Percentiles rank a stretch among this genome's conserved stretches.
phyloP scores from a whole-genome alignment of 1,284 basidiomycete species.

The Gymnopus androsaceus region DNA sequence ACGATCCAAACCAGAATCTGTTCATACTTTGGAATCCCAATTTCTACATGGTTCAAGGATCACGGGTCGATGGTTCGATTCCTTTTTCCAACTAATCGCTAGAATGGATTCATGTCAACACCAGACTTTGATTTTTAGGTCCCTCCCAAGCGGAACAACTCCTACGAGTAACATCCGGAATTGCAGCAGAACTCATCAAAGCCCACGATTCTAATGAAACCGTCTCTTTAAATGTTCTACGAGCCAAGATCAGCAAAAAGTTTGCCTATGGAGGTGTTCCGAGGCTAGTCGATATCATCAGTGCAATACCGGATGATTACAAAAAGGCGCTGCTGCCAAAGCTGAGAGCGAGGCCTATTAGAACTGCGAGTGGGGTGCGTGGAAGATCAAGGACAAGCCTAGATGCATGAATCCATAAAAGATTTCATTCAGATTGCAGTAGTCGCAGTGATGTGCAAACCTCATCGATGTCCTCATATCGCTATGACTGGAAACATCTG shows the following conservation, averaged over 20 bases:
- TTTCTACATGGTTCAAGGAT: constrained; percentile 8
- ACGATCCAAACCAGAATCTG: background rate
- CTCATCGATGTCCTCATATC: constrained; percentile 98
- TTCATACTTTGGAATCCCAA: background rate
- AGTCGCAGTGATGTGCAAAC: constrained; percentile 99
- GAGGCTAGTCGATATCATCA: constrained; percentile 95
- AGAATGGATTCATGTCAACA: background rate
- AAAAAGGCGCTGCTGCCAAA: constrained; percentile 91
- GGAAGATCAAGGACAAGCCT: too few species aligned
- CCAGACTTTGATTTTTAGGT: constrained; percentile 39
- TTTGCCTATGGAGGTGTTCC: constrained; percentile 87
- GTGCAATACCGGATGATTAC: constrained; percentile 97
- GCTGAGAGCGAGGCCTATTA: constrained; percentile 90
- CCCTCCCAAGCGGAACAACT: constrained; percentile 90
- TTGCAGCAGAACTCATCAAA: constrained; percentile 91
- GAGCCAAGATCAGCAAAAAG: constrained; percentile 89
- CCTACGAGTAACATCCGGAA: constrained; percentile 90
- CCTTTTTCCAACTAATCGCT: background rate
- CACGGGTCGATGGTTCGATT: constrained; percentile 3
- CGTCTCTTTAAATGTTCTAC: constrained; percentile 87
- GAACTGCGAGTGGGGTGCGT: constrained; percentile 94
- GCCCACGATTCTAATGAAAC: constrained; percentile 78
- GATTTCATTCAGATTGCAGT: constrained; percentile 96
- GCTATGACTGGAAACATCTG: constrained; percentile 99
- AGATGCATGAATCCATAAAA: too few species aligned